These are phyloP conservation scores for Nicotiana undulata DNA, from an alignment of 257 asterid genomes.

Conservation along the genomic window DNA sequence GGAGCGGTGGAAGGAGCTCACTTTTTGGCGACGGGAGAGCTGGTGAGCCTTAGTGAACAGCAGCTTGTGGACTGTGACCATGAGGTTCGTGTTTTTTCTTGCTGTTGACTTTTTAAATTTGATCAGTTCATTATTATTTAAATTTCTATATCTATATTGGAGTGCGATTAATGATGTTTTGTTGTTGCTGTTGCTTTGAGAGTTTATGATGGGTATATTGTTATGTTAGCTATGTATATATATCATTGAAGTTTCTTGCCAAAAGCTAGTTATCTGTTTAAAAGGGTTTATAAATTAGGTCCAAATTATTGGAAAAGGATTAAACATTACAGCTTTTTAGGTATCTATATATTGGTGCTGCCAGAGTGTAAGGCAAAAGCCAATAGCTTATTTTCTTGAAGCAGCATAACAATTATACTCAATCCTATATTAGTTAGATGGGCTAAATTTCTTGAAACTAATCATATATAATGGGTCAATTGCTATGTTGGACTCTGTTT, in stretches of 20 bases:
- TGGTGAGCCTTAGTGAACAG: conserved; percentile 90
- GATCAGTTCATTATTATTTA: background rate
- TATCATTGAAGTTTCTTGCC: background rate
- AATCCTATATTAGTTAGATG: background rate
- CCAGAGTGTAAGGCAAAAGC: background rate
- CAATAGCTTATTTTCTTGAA: background rate
- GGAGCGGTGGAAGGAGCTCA: conserved; percentile 92
- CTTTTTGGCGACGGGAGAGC: conserved; percentile 72
- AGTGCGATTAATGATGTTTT: background rate
- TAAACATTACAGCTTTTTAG: background rate
- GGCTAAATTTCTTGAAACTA: background rate
- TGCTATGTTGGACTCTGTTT: no score
- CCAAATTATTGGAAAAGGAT: background rate
- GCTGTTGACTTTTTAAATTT: background rate
- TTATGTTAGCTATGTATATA: background rate
- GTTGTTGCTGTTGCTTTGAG: background rate
- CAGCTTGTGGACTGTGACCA: conserved; percentile 99
- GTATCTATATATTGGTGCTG: background rate
- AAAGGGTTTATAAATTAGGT: background rate
- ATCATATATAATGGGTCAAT: background rate
- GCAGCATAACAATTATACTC: background rate
- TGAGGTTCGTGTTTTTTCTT: conserved; percentile 41
- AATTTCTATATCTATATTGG: background rate
- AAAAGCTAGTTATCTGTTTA: background rate
- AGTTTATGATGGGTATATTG: no score